Base-by-base conservation (phyloP, 1,284 basidiomycete species). In the Trichosporon ovoides region DNA sequence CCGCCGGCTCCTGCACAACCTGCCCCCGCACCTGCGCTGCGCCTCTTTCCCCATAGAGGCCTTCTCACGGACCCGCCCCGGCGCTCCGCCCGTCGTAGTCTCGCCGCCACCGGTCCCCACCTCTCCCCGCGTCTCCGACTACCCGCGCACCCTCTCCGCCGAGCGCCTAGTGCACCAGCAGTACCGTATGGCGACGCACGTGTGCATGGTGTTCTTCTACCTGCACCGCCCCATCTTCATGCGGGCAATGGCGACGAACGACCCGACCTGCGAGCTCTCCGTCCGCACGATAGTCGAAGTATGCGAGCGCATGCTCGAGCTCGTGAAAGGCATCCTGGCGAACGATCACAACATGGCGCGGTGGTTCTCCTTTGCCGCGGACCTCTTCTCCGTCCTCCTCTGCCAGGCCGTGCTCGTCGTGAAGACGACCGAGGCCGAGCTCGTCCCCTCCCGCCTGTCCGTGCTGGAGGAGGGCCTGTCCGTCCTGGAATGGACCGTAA, bases 191-290 rank as follows among this genome's bases (percentile, higher is more conserved):
- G 62, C 62, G 28, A 63, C 57, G 50, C 62, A 63, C 52, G 51
- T 63, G 46, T 60, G 62, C 56, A 63, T 63, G 62, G 59, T 63
- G 18, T 57, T 63, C 40, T 63, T 63, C 59, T 63, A 63, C 56
- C 57, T 63, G 33, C 62, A 63, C 55, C 59, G 62, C 1, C 62
- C 62, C 4, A 58, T 55, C 56, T 63, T 63, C 20, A 63, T 63
- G 52, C 56, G 56, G 7, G 55, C 62, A 14, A 59, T 63, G 12
- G 59, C 48, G 5, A 37, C 48, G 2, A 59, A 59, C 24, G 59
- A 58, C 35, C 20, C 22, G 7, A 11, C 24, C 14, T 43, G 52
- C 38, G 56, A 60, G 37, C 53, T 58, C n/a, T 53, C 53, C 18
- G 59, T 63, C 2, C 57, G 56, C 28, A 61, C 62, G 18, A 53